phyloP scores from a whole-genome alignment of 2,329 filamentous ascomycete species.

The Grosmannia serpens region DNA sequence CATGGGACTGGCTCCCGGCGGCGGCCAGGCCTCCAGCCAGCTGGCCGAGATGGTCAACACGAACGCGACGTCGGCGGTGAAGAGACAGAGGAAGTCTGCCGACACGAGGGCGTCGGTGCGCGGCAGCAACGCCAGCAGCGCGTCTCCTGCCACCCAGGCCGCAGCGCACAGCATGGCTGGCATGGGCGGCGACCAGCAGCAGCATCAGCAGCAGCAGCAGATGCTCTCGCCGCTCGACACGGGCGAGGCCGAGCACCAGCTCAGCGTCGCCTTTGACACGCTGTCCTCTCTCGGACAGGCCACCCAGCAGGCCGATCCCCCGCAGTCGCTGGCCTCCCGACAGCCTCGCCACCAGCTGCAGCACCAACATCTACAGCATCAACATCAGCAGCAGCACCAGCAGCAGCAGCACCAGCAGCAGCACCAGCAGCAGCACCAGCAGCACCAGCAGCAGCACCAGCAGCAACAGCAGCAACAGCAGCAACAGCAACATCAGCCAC shows the following conservation, averaged over 20 bases:
- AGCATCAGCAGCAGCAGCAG: neutral
- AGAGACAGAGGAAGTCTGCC: constrained; percentile 26
- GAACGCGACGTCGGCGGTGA: constrained; percentile 19
- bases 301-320: constrained; percentile 10
- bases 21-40: constrained; percentile 3
- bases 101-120: constrained; percentile 15
- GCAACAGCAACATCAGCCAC: neutral
- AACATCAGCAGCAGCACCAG: constrained; percentile 1
- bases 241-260: neutral
- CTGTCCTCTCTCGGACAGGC: constrained; percentile 10
- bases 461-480: constrained; percentile 5
- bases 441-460: neutral
- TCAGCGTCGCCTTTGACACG: constrained; percentile 7
- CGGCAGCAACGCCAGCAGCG: constrained; percentile 9
- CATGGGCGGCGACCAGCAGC: neutral
- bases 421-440: constrained; percentile 7
- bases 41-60: constrained; percentile 10
- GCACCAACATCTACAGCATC: neutral
- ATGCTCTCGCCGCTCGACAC: constrained; percentile 8
- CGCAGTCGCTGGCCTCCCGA: constrained; percentile 8
- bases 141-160: constrained; percentile 4
- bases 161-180: neutral
- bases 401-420: constrained; percentile 8
- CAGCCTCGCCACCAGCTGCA: constrained; percentile 1
- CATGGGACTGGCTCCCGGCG: neutral